Evolutionary conservation across 2,329 filamentous ascomycete genomes (phyloP).

Genomic region (Aspergillus transmontanensis): DNA sequence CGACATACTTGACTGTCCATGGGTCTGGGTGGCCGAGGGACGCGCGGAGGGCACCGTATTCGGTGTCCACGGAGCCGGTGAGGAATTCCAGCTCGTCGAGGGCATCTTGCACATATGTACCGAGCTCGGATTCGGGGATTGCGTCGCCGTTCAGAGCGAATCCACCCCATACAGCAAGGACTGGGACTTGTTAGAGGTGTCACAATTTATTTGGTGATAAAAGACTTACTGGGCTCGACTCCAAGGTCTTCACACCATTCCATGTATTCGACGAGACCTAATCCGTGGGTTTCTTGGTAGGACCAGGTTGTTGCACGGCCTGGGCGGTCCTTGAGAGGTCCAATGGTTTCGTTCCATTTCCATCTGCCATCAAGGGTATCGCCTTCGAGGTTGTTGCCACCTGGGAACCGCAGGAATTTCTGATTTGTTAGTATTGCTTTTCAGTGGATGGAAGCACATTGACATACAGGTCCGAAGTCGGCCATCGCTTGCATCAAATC

Average conservation of each 20-base stretch:
- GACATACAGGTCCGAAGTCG: slow-evolving; percentile 26
- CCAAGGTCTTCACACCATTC: slow-evolving; percentile 15
- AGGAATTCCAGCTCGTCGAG: slow-evolving; percentile 37
- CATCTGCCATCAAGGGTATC: slow-evolving; percentile 37
- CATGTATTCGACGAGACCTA: slow-evolving; percentile 51
- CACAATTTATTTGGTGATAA: neutral
- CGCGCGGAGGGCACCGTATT: slow-evolving; percentile 54
- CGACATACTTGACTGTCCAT: slow-evolving; percentile 63
- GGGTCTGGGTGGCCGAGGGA: slow-evolving; percentile 63
- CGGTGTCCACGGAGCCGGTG: slow-evolving; percentile 29
- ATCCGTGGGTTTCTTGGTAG: slow-evolving; percentile 48
- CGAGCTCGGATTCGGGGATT: slow-evolving; percentile 40
- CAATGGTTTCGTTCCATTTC: slow-evolving; percentile 58
- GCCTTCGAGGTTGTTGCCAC: slow-evolving; percentile 55
- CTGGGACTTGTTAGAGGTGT: slow-evolving; percentile 9
- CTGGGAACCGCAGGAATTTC: slow-evolving; percentile 54
- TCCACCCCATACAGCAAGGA: slow-evolving; percentile 49
- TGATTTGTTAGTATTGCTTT: slow-evolving; percentile 36
- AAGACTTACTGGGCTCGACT: slow-evolving; percentile 39
- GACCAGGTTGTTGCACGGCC: slow-evolving; percentile 46
- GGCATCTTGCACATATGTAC: slow-evolving; percentile 37
- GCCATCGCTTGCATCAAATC: slow-evolving; percentile 51
- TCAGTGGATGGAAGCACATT: neutral
- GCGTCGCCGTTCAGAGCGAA: slow-evolving; percentile 41
- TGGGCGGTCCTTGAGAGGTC: slow-evolving; percentile 51